These are phyloP conservation scores for Cladosporium sp. DNA, from an alignment of 2,329 filamentous ascomycete species.

Conservation along the genomic window DNA sequence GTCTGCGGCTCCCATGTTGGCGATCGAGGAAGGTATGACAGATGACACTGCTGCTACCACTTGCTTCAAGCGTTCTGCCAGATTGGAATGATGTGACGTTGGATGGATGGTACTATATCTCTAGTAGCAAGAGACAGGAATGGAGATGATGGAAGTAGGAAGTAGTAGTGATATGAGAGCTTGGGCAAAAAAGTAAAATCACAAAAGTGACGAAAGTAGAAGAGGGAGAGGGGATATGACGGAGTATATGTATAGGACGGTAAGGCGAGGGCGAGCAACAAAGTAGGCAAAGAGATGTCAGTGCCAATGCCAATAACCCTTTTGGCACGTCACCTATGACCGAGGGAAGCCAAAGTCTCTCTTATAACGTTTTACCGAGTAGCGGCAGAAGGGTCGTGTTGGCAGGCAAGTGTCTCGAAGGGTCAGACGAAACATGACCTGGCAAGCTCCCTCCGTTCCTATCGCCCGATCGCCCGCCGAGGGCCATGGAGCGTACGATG, in stretches of 20 bases:
- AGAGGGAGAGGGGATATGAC: background rate
- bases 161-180: background rate
- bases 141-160: background rate
- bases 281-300: background rate
- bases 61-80: constrained; percentile 33
- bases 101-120: background rate
- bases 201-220: background rate
- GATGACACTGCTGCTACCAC: constrained; percentile 27
- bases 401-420: too few relatives aligned
- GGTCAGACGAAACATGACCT: too few relatives aligned
- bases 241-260: background rate
- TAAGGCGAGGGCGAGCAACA: background rate
- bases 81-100: constrained; percentile 30
- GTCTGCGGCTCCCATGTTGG: constrained; percentile 37
- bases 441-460: constrained; percentile 4
- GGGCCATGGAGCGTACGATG: too few relatives aligned
- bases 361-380: constrained; percentile 8
- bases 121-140: background rate
- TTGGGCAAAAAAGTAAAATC: background rate
- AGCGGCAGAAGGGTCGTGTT: background rate
- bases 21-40: constrained; percentile 22
- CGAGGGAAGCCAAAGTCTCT: constrained; percentile 6
- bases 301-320: constrained; percentile 9
- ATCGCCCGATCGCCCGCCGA: constrained; percentile 12
- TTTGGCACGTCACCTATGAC: constrained; percentile 10